Conservation (phyloP, 2,329 filamentous ascomycete genomes). For the Fusarium clavum region DNA sequence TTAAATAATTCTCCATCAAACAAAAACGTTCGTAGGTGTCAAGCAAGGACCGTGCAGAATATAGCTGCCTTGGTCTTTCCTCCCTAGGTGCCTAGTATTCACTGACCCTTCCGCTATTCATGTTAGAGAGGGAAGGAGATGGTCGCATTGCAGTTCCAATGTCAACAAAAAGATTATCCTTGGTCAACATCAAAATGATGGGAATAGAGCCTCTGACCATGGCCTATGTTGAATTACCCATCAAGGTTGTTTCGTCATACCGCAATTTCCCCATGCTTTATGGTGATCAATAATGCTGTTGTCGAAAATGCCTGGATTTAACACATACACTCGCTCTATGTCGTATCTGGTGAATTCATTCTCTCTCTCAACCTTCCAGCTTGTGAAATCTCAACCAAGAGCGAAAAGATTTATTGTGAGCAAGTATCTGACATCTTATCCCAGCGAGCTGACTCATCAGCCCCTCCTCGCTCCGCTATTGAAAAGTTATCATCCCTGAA, state of each 20-base stretch:
- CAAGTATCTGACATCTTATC: background rate
- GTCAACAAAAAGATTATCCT: background rate
- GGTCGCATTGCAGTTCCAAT: background rate
- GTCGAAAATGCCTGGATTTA: background rate
- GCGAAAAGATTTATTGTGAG: background rate
- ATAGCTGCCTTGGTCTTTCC: background rate
- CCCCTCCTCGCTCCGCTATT: constrained; percentile 15
- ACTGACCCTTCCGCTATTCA: background rate
- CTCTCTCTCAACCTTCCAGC: background rate
- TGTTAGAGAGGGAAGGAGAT: background rate
- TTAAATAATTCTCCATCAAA: background rate
- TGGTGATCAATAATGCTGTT: too few species aligned
- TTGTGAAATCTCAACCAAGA: background rate
- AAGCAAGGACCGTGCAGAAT: background rate
- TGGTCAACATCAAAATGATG: background rate
- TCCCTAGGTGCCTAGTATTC: background rate
- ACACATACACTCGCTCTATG: background rate
- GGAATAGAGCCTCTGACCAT: background rate
- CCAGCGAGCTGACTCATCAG: constrained; percentile 32
- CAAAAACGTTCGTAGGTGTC: background rate
- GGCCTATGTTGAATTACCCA: background rate
- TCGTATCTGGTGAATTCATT: background rate
- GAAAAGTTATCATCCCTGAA: background rate
- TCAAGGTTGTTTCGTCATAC: constrained; percentile 19
- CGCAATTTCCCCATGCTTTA: background rate